A percentile compares a stretch with the other conserved stretches of the same genome.
These are phyloP conservation scores for Pinus tabuliformis DNA, from an alignment of 75 land plant genomes.

Conservation along the genomic window DNA sequence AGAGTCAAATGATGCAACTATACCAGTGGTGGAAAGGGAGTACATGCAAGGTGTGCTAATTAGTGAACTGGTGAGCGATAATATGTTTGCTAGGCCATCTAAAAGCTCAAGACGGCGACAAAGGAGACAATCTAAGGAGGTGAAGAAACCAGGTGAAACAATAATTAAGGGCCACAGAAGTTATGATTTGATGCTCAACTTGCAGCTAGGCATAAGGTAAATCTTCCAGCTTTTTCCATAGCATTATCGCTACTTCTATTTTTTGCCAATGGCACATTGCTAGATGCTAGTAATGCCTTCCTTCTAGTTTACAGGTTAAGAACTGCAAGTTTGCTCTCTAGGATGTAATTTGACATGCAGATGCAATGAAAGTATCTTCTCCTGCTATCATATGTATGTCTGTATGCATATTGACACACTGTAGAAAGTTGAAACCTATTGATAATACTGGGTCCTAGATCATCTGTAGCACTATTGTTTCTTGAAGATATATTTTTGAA, in stretches of 20 bases:
- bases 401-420: background rate
- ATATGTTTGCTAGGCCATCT: slow-evolving; percentile 36
- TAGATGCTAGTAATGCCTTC: background rate
- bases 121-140: slow-evolving; percentile 52
- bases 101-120: slow-evolving; percentile 54
- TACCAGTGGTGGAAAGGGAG: slow-evolving; percentile 84
- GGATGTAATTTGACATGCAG: background rate
- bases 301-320: background rate
- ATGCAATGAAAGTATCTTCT: background rate
- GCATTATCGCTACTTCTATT: background rate
- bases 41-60: slow-evolving; percentile 97
- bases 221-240: slow-evolving; percentile 1
- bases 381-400: background rate
- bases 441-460: background rate
- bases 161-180: slow-evolving; percentile 96
- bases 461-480: too few relatives aligned
- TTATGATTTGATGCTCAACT: slow-evolving; percentile 94
- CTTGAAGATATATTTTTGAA: too few relatives aligned
- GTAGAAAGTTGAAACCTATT: background rate
- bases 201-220: slow-evolving; percentile 98
- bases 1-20: slow-evolving; percentile 17
- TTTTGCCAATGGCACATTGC: background rate
- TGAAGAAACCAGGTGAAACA: slow-evolving; percentile 79
- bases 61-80: slow-evolving; percentile 72
- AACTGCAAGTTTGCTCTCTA: background rate